Conservation (phyloP, 345 rosid species). For the sweet orange (Citrus sinensis) region DNA sequence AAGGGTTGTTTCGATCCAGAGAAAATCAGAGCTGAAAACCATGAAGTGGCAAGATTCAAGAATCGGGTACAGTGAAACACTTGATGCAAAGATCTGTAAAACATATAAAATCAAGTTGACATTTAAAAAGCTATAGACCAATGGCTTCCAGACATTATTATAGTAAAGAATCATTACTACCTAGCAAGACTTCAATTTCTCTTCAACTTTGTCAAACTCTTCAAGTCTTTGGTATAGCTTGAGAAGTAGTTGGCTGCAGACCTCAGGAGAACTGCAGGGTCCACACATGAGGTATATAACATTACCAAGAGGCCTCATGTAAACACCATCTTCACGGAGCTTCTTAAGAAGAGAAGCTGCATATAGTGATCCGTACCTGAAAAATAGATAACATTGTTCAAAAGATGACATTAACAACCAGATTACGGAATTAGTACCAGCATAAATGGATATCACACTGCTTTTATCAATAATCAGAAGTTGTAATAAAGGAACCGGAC, state of each 20-base stretch:
- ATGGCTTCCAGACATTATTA: neutral
- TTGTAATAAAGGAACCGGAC: too few species aligned
- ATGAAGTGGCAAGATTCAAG: neutral
- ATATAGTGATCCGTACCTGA: conserved; percentile 68
- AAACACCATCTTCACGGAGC: conserved; percentile 75
- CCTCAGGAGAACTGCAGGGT: conserved; percentile 69
- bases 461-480: too few species aligned
- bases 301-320: conserved; percentile 82
- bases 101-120: neutral
- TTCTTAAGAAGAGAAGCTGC: conserved; percentile 60
- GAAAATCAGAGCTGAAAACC: neutral
- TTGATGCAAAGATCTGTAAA: neutral
- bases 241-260: conserved; percentile 54
- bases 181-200: conserved; percentile 1
- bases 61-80: neutral
- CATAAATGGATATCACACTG: neutral
- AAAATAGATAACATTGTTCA: neutral
- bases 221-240: conserved; percentile 58
- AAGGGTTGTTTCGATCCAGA: neutral
- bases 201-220: conserved; percentile 27
- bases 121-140: neutral
- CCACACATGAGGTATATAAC: conserved; percentile 89
- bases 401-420: neutral
- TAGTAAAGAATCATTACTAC: neutral
- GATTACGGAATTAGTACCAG: neutral